Base-by-base conservation (phyloP, 345 rosid genomes). In the Moricandia arvensis region DNA sequence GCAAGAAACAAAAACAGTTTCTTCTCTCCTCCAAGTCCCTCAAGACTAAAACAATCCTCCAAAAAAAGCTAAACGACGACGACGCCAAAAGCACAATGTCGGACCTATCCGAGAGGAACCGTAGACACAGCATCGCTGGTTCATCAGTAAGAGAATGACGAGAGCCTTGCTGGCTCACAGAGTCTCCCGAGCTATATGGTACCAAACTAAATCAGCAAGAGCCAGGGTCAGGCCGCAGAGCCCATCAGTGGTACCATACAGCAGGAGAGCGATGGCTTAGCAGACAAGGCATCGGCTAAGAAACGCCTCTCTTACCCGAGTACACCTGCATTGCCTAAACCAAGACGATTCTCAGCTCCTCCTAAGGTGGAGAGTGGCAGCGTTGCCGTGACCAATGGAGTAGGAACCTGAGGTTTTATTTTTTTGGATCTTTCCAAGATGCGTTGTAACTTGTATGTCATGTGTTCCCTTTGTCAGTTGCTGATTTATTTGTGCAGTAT, bases 121-220 rank as follows among this genome's bases (percentile, higher is more conserved):
- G 94, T 43, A 87, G 97, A 85, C 94, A 92, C 75, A 91, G 89
- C 83, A 84, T 85, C 1, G 93, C 80, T 47, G 91, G 89, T 45
- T 77, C 88, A 33, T 79, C 80, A 0, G 85, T 89, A 7, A 79
- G 86, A 67, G 97, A 93, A 93, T 18, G 91, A 91, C 13, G 90
- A 91, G 77, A 94, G 97, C 76, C 84, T 87, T 0, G 84, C 83
- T 6, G 82, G 88, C 76, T 86, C 87, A 49, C 85, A 87, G n/a
- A 75, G 34, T 62, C 82, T 88, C 67, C 98, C 90, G 1, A 90
- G 98, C 71, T 95, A 92, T 83, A 95, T 90, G 98, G 90, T 90
- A 45, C 85, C 96, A 18, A 18, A 95, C 99, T 0, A 68, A 92
- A 73, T 90, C 96, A 55, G 99, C 98, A 60, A 80, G 86, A 78